A percentile compares a stretch with the other conserved stretches of the same genome.
Conservation (phyloP, 2,329 filamentous ascomycete genomes). For the Coleophoma eucalyptorum region DNA sequence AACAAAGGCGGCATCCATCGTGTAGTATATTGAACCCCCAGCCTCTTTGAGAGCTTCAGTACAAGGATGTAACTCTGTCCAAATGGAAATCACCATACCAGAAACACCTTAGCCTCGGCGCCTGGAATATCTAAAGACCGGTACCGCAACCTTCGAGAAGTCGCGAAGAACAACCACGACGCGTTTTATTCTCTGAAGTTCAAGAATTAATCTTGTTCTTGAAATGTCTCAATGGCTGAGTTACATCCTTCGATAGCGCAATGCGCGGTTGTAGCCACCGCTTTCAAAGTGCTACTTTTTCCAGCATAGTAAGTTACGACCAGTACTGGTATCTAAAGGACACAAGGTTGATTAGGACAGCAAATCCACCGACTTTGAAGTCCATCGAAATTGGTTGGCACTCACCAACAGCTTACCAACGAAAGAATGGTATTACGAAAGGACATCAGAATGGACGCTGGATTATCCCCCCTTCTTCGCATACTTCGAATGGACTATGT, state of each 20-base stretch:
- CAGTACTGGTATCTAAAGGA: background rate
- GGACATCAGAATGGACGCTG: conserved; percentile 98
- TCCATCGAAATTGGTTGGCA: conserved; percentile 97
- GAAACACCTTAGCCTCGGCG: no score
- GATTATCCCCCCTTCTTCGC: conserved; percentile 99
- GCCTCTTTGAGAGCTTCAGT: background rate
- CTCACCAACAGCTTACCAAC: conserved; percentile 87
- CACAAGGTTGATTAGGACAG: conserved; percentile 40
- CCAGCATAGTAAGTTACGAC: conserved; percentile 76
- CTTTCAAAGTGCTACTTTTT: conserved; percentile 88
- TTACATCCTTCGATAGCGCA: conserved; percentile 84
- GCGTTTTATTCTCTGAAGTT: no score
- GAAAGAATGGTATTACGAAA: conserved; percentile 93
- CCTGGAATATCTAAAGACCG: no score
- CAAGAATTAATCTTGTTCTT: no score
- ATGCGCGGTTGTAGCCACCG: conserved; percentile 80
- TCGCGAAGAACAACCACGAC: no score
- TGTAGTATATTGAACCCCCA: background rate
- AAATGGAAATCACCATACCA: background rate
- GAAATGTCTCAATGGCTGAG: conserved; percentile 61
- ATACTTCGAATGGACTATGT: conserved; percentile 91
- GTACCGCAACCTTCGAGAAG: no score
- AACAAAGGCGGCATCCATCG: conserved; percentile 32
- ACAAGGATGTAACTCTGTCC: no score
- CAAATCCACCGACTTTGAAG: conserved; percentile 98